Conservation (phyloP, 805 yeast genomes). For the Starmera dryadoides region DNA sequence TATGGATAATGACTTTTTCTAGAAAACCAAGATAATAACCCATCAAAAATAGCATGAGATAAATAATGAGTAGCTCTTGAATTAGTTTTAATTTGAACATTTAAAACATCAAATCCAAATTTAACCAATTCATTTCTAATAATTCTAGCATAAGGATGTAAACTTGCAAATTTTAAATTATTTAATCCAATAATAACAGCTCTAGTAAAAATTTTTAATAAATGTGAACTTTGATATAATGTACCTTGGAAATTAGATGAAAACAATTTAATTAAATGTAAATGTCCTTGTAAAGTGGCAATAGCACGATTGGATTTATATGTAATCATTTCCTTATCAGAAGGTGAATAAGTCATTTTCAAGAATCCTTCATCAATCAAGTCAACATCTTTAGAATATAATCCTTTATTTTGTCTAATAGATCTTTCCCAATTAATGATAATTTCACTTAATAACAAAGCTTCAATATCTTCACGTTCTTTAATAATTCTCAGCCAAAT, state of each 20-base stretch:
- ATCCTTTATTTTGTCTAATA: slow-evolving; percentile 51
- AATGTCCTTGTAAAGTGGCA: slow-evolving; percentile 56
- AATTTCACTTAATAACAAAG: slow-evolving; percentile 61
- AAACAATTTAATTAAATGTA: slow-evolving; percentile 58
- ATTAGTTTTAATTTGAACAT: slow-evolving; percentile 42
- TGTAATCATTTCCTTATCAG: slow-evolving; percentile 53
- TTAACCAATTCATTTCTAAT: slow-evolving; percentile 66
- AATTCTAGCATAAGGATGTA: slow-evolving; percentile 76
- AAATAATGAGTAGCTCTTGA: slow-evolving; percentile 39
- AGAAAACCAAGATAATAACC: slow-evolving; percentile 75
- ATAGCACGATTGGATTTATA: slow-evolving; percentile 43
- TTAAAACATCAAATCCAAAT: slow-evolving; percentile 60
- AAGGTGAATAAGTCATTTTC: slow-evolving; percentile 86
- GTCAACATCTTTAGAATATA: slow-evolving; percentile 55
- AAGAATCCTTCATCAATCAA: slow-evolving; percentile 50
- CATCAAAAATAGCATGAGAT: slow-evolving; percentile 44
- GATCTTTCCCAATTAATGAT: slow-evolving; percentile 63
- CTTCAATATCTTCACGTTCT: slow-evolving; percentile 52
- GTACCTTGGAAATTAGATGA: slow-evolving; percentile 77
- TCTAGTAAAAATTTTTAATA: slow-evolving; percentile 61
- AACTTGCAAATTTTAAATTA: slow-evolving; percentile 50
- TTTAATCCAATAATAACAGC: slow-evolving; percentile 50
- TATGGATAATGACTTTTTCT: slow-evolving; percentile 62
- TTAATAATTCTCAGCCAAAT: slow-evolving; percentile 77
- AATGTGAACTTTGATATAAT: slow-evolving; percentile 64